Conservation (phyloP, 768 basidiomycete genomes). For the Lactifluus pinguis region DNA sequence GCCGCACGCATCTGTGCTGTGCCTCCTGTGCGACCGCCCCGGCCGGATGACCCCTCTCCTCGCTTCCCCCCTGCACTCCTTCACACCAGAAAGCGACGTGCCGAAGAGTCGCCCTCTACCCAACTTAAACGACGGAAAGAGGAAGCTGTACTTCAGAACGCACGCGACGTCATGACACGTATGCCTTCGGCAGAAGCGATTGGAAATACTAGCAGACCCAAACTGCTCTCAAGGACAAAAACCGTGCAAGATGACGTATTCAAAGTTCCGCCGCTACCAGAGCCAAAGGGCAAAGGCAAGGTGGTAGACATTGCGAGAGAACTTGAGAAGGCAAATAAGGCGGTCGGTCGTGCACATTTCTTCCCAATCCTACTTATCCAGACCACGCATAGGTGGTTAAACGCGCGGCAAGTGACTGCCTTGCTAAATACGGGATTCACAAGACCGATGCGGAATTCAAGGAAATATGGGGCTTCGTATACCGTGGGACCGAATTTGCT, state of each 20-base stretch:
- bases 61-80: constrained; percentile 44
- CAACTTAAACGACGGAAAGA: constrained; percentile 21
- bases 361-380: background rate
- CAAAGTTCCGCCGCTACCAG: constrained; percentile 10
- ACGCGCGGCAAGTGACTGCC: constrained; percentile 28
- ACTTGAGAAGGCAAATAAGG: constrained; percentile 54
- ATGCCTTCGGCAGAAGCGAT: constrained; percentile 26
- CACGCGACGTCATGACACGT: constrained; percentile 32
- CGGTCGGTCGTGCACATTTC: constrained; percentile 31
- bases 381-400: constrained; percentile 30
- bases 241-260: constrained; percentile 20
- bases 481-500: constrained; percentile 22
- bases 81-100: constrained; percentile 22
- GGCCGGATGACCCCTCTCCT: constrained; percentile 76
- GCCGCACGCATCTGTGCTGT: constrained; percentile 50
- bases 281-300: constrained; percentile 27
- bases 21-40: constrained; percentile 35
- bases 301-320: constrained; percentile 29
- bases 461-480: constrained; percentile 20
- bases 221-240: constrained; percentile 13
- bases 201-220: constrained; percentile 17
- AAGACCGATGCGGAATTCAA: constrained; percentile 21
- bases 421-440: constrained; percentile 13
- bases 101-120: constrained; percentile 12
- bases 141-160: constrained; percentile 29